Conservation (phyloP, 2,329 filamentous ascomycete genomes). For the Calonectria pauciramosa region DNA sequence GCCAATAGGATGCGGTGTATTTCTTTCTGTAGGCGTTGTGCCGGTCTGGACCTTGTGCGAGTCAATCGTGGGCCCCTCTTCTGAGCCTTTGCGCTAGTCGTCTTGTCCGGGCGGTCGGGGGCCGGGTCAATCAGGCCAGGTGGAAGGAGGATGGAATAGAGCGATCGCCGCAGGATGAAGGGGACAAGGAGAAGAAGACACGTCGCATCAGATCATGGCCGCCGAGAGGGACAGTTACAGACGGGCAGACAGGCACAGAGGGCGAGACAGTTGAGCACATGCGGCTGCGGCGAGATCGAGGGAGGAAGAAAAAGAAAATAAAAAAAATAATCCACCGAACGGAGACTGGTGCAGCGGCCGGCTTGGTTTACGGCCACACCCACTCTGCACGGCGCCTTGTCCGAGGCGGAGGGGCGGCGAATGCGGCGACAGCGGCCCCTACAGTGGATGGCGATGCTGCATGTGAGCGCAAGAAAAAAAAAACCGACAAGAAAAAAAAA, state of each 20-base stretch:
- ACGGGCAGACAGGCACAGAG: not conserved
- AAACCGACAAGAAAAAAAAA: not conserved
- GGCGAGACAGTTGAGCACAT: not conserved
- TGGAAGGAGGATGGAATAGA: not conserved
- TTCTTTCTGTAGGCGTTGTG: constrained; percentile 30
- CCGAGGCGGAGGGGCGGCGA: constrained; percentile 25
- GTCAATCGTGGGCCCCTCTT: constrained; percentile 19
- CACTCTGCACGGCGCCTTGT: constrained; percentile 14
- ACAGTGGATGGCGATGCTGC: not conserved
- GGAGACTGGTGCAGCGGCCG: constrained; percentile 2
- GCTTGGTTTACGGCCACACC: constrained; percentile 13
- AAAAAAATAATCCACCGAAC: not conserved
- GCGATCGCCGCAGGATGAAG: not conserved
- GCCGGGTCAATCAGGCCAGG: constrained; percentile 12
- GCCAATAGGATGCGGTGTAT: constrained; percentile 41
- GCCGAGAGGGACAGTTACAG: not conserved
- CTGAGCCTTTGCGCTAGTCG: constrained; percentile 14
- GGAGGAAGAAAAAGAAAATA: not conserved
- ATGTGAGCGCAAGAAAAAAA: not conserved
- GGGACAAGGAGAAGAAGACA: not conserved
- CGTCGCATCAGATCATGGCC: not conserved
- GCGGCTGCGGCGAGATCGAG: not conserved
- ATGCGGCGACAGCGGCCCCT: constrained; percentile 16
- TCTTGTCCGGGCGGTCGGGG: constrained; percentile 14
- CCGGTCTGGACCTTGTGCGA: constrained; percentile 21